Conservation (phyloP, 169 alveolate species). For the Plasmodium chabaudi region DNA sequence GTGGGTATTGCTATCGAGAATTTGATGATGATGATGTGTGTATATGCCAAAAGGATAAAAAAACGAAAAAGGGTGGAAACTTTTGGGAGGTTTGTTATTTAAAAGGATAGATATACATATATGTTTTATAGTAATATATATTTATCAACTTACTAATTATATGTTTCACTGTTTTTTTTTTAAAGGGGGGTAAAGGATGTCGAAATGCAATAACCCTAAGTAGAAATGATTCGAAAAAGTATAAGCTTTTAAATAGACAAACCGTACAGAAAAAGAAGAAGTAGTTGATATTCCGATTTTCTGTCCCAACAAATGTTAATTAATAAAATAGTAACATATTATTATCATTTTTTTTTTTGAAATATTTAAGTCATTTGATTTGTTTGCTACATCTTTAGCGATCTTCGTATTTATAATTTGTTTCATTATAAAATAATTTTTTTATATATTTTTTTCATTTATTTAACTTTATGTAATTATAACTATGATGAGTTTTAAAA, state of each 20-base stretch:
- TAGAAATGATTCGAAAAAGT: conserved; percentile 77
- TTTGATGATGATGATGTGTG: conserved; percentile 77
- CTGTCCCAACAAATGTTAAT: not conserved
- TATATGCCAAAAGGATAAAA: conserved; percentile 67
- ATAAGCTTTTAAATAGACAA: conserved; percentile 77
- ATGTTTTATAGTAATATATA: not conserved
- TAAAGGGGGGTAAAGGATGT: conserved; percentile 83
- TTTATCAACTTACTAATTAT: not conserved
- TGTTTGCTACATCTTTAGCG: not conserved
- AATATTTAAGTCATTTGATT: not conserved
- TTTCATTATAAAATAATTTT: too few species aligned
- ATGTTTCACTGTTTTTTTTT: conserved; percentile 4
- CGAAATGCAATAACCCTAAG: conserved; percentile 81
- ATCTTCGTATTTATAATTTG: too few species aligned
- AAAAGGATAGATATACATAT: not conserved
- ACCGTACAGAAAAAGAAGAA: conserved; percentile 64
- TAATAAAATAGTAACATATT: not conserved
- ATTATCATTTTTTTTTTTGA: not conserved
- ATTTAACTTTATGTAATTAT: too few species aligned
- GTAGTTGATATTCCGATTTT: not conserved
- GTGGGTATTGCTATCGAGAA: conserved; percentile 82
- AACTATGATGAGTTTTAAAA: too few species aligned
- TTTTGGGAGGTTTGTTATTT: conserved; percentile 78
- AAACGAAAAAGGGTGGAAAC: conserved; percentile 73
- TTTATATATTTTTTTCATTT: too few species aligned